phyloP scores from a whole-genome alignment of 371 early-diverging fungal species.

The Mucor piriformis region DNA sequence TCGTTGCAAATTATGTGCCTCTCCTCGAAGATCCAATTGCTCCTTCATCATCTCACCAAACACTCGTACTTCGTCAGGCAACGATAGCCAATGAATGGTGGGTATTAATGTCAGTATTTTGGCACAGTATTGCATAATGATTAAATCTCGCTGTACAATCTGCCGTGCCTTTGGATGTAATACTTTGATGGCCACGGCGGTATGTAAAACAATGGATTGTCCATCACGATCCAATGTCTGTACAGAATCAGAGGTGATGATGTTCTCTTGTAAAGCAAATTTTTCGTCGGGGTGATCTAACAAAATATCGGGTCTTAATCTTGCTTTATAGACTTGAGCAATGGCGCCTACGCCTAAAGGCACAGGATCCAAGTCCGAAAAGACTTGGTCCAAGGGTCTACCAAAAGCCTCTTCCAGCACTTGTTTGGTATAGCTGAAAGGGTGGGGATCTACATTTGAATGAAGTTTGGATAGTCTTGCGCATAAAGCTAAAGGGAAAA shows the following conservation, averaged over 20 bases:
- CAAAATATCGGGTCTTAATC: conserved; percentile 55
- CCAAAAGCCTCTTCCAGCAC: conserved; percentile 70
- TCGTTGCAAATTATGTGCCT: conserved; percentile 73
- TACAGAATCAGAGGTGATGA: conserved; percentile 40
- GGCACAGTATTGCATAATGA: conserved; percentile 77
- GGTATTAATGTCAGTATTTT: conserved; percentile 71
- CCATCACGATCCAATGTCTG: conserved; percentile 31
- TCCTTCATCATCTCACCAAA: conserved; percentile 93
- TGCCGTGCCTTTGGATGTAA: conserved; percentile 83
- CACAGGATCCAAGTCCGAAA: conserved; percentile 70
- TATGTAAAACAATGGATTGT: conserved; percentile 42
- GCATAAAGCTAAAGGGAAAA: conserved; percentile 85
- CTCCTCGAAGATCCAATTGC: conserved; percentile 88
- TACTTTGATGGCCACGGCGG: conserved; percentile 90
- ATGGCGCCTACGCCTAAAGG: conserved; percentile 96
- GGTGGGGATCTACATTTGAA: conserved; percentile 79
- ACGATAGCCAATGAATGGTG: conserved; percentile 77
- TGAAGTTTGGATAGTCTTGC: conserved; percentile 80
- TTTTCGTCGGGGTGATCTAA: conserved; percentile 19
- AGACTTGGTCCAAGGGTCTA: conserved; percentile 68
- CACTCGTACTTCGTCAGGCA: conserved; percentile 85
- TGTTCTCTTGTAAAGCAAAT: conserved; percentile 26
- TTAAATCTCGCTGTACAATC: conserved; percentile 78
- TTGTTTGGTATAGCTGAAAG: conserved; percentile 65
- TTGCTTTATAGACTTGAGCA: conserved; percentile 88